These are phyloP conservation scores for Musa beccarii DNA, from an alignment of 176 grass and related monocot genomes.

Conservation along the genomic window DNA sequence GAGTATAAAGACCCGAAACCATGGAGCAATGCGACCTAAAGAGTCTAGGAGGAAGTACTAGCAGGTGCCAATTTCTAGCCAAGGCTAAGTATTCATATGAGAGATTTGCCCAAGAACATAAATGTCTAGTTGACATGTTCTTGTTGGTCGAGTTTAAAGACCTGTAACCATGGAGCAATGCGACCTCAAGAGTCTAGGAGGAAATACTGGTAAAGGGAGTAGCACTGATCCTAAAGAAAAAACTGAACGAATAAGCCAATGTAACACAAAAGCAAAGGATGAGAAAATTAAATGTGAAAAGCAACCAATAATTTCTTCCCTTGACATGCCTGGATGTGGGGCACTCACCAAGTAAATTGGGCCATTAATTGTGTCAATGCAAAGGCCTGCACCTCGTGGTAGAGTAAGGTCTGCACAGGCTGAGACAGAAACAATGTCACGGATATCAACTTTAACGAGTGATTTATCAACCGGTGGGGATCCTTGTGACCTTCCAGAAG, in stretches of 20 bases:
- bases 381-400: slow-evolving; percentile 78
- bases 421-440: slow-evolving; percentile 69
- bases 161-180: not conserved
- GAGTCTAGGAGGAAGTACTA: not conserved
- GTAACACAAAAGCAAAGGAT: too few relatives aligned
- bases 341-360: slow-evolving; percentile 65
- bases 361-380: slow-evolving; percentile 72
- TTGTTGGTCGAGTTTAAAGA: not conserved
- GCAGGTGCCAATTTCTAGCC: not conserved
- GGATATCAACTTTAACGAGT: slow-evolving; percentile 56
- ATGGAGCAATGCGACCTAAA: not conserved
- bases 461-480: slow-evolving; percentile 39
- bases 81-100: not conserved
- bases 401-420: slow-evolving; percentile 81
- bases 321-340: not conserved
- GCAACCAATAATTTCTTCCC: not conserved
- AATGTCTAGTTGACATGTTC: not conserved
- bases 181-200: not conserved
- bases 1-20: not conserved
- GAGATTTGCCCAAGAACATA: not conserved
- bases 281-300: not conserved
- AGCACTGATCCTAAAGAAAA: too few relatives aligned
- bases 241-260: too few relatives aligned
- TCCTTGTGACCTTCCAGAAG: slow-evolving; percentile 24
- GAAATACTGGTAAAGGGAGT: not conserved